Evolutionary conservation across 2,329 filamentous ascomycete genomes (phyloP), one percentile per base, ranked within the genome.

Genomic region (Paraphoma chrysanthemicola): DNA sequence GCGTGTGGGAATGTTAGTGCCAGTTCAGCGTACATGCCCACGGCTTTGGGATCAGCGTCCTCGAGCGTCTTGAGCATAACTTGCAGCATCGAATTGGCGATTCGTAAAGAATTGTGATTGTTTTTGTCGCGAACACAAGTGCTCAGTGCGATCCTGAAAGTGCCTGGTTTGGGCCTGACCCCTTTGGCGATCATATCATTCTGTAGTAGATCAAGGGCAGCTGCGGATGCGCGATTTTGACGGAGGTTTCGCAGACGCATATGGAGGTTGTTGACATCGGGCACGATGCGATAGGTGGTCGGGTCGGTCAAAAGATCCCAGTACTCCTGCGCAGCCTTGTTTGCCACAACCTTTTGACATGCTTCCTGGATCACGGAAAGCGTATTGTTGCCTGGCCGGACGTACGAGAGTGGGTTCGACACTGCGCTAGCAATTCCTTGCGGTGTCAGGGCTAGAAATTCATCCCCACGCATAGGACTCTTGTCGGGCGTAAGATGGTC

Each of bases 51-150:
- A 50, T 77, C 73, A 8, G 57, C 66, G 44, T 77, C 70, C 38
- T 68, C 67, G 9, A 74, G 57, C 1, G 60, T 60, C 10, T 58
- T 51, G 10, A 48, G 59, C 72, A 76, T 75, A 30, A 66, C 61
- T 10, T 87, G 81, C 30, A 97, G 78, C 28, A 96, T 81, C 48
- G 81, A 76, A 48, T 81, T 86, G 4, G 91, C 90, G 62, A 90
- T 83, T 3, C 80, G 77, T 62, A 96, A 84, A 18, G 86, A 85
- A 50, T 88, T 85, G n/a, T 75, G 81, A 73, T 96, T 97, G 53
- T 88, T 87, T 69, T 88, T 89, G 79, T 97, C 92, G 54, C 89
- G 85, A 23, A 86, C 79, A 74, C 93, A 97, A 5, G 87, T 83
- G 60, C 84, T 83, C 80, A 97, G 87, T 51, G 90, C 92, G 45